These are phyloP conservation scores for Aspergillus baeticus DNA, from an alignment of 495 filamentous ascomycete genomes.

Conservation along the genomic window DNA sequence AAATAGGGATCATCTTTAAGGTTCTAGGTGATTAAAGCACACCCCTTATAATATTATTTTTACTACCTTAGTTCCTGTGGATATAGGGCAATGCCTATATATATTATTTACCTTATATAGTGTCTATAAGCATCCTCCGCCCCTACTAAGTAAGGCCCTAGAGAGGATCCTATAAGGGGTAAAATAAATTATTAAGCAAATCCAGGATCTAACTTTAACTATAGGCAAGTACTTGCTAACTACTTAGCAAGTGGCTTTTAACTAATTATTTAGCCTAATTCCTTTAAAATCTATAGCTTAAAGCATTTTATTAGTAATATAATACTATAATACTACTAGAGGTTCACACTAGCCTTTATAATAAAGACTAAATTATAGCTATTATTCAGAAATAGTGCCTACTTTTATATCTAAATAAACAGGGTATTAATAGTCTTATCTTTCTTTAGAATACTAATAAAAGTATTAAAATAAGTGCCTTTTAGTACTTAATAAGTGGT, in stretches of 20 bases:
- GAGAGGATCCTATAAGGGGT: constrained; percentile 2
- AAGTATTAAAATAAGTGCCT: constrained; percentile 1
- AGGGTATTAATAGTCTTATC: constrained; percentile 10
- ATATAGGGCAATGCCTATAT: constrained; percentile 7
- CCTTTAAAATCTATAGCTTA: constrained; percentile 10
- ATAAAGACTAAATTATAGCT: constrained; percentile 10
- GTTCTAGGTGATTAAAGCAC: background rate
- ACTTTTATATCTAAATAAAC: constrained; percentile 2
- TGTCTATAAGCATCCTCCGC: constrained; percentile 9
- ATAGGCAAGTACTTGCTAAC: constrained; percentile 10
- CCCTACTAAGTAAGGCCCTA: constrained; percentile 5
- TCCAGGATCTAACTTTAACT: background rate
- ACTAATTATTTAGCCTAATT: constrained; percentile 7
- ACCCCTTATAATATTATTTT: constrained; percentile 5
- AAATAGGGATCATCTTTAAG: constrained; percentile 1
- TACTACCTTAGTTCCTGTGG: constrained; percentile 8
- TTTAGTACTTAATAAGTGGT: background rate
- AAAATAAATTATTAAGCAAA: background rate
- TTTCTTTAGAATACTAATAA: constrained; percentile 2
- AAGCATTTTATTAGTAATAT: constrained; percentile 9
- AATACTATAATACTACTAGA: constrained; percentile 8
- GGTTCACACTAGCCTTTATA: constrained; percentile 8
- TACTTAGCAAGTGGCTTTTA: background rate
- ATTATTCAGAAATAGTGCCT: constrained; percentile 13
- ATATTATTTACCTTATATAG: constrained; percentile 10